Percentiles rank a stretch among this genome's conserved stretches.
phyloP scores from a whole-genome alignment of 768 basidiomycete genomes.

The Lactarius vividus region DNA sequence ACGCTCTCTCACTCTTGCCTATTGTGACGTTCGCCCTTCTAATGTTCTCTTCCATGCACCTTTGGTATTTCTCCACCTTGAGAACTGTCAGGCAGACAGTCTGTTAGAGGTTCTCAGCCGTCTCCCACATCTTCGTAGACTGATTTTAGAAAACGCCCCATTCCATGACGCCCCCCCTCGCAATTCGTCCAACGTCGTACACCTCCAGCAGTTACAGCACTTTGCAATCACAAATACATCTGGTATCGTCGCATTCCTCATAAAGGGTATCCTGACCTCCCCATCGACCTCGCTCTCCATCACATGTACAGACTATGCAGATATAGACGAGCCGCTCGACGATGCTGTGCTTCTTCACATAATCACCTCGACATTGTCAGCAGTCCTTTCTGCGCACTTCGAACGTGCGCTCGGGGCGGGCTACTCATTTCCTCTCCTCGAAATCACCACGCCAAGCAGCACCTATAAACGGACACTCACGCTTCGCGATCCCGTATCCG shows the following conservation, averaged over 20 bases:
- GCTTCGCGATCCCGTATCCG: neutral
- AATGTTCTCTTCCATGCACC: conserved; percentile 5
- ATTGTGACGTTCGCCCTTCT: conserved; percentile 1
- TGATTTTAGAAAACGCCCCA: conserved; percentile 4
- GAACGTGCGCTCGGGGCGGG: neutral
- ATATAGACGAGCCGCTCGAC: conserved; percentile 6
- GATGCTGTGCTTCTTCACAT: conserved; percentile 6
- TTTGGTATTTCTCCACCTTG: conserved; percentile 5
- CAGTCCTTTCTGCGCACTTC: conserved; percentile 9
- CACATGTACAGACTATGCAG: conserved; percentile 8
- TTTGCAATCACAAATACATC: conserved; percentile 10
- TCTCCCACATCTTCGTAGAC: conserved; percentile 12
- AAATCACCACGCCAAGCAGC: conserved; percentile 6
- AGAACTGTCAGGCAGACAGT: conserved; percentile 2
- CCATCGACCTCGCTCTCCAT: conserved; percentile 12
- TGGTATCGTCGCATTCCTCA: conserved; percentile 5
- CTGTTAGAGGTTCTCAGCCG: neutral
- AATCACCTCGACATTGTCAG: conserved; percentile 3
- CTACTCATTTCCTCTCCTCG: conserved; percentile 5
- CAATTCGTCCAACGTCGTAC: neutral
- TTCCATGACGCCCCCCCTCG: neutral
- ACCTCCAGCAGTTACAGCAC: conserved; percentile 1
- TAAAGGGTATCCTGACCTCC: neutral
- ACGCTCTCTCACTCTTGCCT: neutral
- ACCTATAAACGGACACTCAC: neutral